phyloP scores from a whole-genome alignment of 2,329 filamentous ascomycete species.

The Paramyrothecium roridum region DNA sequence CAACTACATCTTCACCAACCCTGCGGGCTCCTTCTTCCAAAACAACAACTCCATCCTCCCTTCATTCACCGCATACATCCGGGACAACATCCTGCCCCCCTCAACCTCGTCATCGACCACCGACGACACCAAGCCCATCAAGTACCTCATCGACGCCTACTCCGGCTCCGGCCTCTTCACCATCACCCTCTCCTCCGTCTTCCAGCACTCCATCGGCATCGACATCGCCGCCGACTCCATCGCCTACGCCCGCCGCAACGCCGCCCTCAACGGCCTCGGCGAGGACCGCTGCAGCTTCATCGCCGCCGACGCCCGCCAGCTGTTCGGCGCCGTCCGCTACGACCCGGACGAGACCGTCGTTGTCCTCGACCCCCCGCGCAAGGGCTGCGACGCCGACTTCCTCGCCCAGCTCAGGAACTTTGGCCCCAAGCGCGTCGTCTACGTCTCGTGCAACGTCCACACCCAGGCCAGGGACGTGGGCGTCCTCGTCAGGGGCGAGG shows the following conservation, averaged over 20 bases:
- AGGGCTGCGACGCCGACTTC: conserved; percentile 88
- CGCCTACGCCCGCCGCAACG: conserved; percentile 74
- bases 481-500: conserved; percentile 70
- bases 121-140: conserved; percentile 47
- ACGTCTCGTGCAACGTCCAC: conserved; percentile 97
- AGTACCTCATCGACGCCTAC: conserved; percentile 95
- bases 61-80: conserved; percentile 82
- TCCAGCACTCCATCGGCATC: conserved; percentile 83
- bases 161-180: conserved; percentile 97
- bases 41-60: conserved; percentile 99
- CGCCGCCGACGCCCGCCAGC: conserved; percentile 77
- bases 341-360: conserved; percentile 80
- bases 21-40: conserved; percentile 94
- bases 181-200: conserved; percentile 81
- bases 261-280: conserved; percentile 68
- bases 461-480: conserved; percentile 94
- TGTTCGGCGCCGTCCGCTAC: conserved; percentile 76
- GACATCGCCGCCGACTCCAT: conserved; percentile 84
- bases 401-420: conserved; percentile 76
- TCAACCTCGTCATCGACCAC: conserved; percentile 2
- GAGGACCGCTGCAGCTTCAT: conserved; percentile 74
- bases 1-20: conserved; percentile 81
- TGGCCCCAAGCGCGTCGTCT: conserved; percentile 76
- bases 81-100: conserved; percentile 68
- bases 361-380: conserved; percentile 95